Conservation (phyloP, 768 basidiomycete species). For the Lentinula edodes region DNA sequence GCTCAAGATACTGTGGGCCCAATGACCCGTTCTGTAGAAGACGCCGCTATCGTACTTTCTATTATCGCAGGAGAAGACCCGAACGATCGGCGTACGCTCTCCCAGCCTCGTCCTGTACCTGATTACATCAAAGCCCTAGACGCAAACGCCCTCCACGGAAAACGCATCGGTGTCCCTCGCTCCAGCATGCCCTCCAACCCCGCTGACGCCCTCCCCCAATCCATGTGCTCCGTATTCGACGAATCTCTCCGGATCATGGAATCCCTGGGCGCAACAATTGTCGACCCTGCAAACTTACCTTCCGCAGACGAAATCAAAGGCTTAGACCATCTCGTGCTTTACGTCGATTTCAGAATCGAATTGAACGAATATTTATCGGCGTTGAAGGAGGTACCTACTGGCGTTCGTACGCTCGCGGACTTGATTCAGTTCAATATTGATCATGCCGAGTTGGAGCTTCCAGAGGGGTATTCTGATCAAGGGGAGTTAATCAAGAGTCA, state of each 20-base stretch:
- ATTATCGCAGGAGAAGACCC: conserved; percentile 40
- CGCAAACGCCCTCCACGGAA: conserved; percentile 30
- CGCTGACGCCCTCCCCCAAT: conserved; percentile 9
- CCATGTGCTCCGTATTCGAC: conserved; percentile 29
- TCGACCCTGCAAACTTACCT: conserved; percentile 41
- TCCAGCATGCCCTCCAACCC: conserved; percentile 20
- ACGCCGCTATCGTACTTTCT: conserved; percentile 31
- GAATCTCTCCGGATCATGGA: conserved; percentile 30
- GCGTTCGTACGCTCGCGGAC: conserved; percentile 34
- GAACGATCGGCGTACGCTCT: conserved; percentile 32
- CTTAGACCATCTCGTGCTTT: conserved; percentile 27
- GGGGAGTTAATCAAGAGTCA: background rate
- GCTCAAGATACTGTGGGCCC: conserved; percentile 37
- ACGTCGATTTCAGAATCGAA: conserved; percentile 36
- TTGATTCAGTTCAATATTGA: conserved; percentile 37
- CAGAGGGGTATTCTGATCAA: conserved; percentile 2
- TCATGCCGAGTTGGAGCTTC: conserved; percentile 33
- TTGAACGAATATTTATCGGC: conserved; percentile 32
- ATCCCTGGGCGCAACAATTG: conserved; percentile 35
- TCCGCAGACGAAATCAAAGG: conserved; percentile 28
- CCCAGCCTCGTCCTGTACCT: conserved; percentile 33
- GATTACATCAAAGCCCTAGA: conserved; percentile 34
- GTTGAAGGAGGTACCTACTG: conserved; percentile 33
- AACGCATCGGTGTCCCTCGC: conserved; percentile 40
- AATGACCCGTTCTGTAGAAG: conserved; percentile 28